Percentiles rank a stretch among this genome's conserved stretches.
Evolutionary conservation across 371 early-diverging fungal genomes (phyloP).

Genomic region (Mortierella sp.): DNA sequence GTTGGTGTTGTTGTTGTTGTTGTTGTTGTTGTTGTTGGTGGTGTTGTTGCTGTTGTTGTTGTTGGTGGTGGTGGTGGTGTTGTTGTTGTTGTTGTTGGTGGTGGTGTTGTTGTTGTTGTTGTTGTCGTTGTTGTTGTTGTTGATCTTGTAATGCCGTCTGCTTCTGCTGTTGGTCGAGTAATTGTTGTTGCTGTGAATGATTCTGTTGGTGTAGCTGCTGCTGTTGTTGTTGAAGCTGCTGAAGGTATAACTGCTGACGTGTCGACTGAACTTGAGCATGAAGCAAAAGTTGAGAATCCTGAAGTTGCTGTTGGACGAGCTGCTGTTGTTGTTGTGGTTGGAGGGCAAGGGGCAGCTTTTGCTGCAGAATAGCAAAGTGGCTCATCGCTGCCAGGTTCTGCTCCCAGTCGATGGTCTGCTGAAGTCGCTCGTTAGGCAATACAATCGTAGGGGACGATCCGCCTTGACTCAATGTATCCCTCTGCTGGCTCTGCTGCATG

Average conservation of each 20-base stretch:
- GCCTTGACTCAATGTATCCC: background rate
- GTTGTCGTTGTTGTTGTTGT: background rate
- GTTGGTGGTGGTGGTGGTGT: background rate
- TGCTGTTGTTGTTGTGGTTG: slow-evolving; percentile 10
- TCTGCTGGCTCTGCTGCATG: background rate
- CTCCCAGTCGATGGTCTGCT: background rate
- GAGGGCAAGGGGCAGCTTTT: slow-evolving; percentile 2
- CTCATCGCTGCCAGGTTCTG: slow-evolving; percentile 12
- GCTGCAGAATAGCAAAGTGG: slow-evolving; percentile 11
- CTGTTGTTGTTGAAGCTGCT: slow-evolving; percentile 6
- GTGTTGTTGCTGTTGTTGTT: slow-evolving; percentile 16
- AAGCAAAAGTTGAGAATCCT: background rate
- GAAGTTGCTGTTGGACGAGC: slow-evolving; percentile 9
- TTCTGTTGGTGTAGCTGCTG: background rate
- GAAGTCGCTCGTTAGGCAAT: background rate
- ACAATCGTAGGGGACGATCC: background rate
- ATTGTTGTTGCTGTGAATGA: no score
- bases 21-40: background rate
- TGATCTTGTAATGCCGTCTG: background rate
- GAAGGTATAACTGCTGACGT: background rate
- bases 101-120: background rate
- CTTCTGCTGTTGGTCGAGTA: background rate
- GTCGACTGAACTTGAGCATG: background rate
- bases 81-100: background rate
- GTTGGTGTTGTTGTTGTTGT: background rate